Percentiles rank a stretch among this genome's conserved stretches.
phyloP scores from a whole-genome alignment of 805 yeast genomes.

The Starmerella roubikii region DNA sequence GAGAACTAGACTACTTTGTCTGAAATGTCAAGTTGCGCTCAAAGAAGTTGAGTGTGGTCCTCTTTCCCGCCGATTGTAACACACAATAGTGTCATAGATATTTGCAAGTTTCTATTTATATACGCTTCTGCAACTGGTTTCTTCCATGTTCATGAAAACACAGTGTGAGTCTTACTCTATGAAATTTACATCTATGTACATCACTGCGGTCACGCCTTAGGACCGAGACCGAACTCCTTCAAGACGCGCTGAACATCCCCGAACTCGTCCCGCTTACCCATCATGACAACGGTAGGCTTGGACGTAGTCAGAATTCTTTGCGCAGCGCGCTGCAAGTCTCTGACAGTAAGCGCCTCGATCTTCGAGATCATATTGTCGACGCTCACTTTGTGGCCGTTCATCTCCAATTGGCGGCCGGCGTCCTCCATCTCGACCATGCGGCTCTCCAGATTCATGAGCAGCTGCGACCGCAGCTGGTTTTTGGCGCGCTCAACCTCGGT shows the following conservation, averaged over 20 bases:
- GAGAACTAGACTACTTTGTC: too few species aligned
- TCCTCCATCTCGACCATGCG: slow-evolving; percentile 92
- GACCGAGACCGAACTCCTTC: slow-evolving; percentile 63
- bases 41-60: too few species aligned
- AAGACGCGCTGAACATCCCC: slow-evolving; percentile 68
- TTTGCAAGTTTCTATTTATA: too few species aligned
- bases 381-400: slow-evolving; percentile 61
- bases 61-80: too few species aligned
- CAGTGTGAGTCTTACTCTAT: too few species aligned
- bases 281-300: slow-evolving; percentile 74
- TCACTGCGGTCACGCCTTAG: not conserved
- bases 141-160: too few species aligned
- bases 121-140: too few species aligned
- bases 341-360: slow-evolving; percentile 52
- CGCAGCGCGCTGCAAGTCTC: slow-evolving; percentile 63
- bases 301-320: slow-evolving; percentile 63
- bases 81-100: too few species aligned
- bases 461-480: slow-evolving; percentile 74
- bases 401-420: slow-evolving; percentile 85
- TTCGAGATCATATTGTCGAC: slow-evolving; percentile 68
- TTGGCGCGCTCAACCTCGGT: slow-evolving; percentile 80
- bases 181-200: not conserved
- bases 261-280: slow-evolving; percentile 72
- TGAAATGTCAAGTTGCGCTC: too few species aligned
- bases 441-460: slow-evolving; percentile 86